Percentiles rank a stretch among this genome's conserved stretches.
Evolutionary conservation across 176 grass and related monocot genomes (phyloP).

Genomic region (Ananas comosus): DNA sequence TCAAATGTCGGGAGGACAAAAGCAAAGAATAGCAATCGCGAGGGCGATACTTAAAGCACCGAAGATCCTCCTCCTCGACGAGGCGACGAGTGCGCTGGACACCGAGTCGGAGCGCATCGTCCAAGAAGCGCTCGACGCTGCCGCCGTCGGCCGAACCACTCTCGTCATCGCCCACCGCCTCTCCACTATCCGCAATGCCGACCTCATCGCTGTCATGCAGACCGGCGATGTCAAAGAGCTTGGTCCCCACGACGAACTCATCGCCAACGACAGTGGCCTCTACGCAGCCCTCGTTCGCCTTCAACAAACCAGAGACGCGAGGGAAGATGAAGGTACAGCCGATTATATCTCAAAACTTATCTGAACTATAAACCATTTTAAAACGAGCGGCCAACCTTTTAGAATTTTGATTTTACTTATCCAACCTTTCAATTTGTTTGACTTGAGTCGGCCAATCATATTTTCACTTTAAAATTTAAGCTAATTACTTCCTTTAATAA

Average conservation of each 20-base stretch:
- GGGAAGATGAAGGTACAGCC: slow-evolving; percentile 12
- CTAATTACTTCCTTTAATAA: no score
- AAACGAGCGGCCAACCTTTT: no score
- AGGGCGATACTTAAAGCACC: slow-evolving; percentile 89
- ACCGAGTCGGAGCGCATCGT: slow-evolving; percentile 81
- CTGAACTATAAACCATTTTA: no score
- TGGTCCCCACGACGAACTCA: slow-evolving; percentile 83
- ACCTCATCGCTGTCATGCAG: slow-evolving; percentile 82
- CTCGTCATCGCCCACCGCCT: slow-evolving; percentile 88
- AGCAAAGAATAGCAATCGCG: slow-evolving; percentile 95
- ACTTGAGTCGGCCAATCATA: no score
- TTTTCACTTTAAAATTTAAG: no score
- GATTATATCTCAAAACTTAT: no score
- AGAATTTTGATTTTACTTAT: no score
- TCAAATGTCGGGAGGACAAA: slow-evolving; percentile 96
- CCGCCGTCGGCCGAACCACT: slow-evolving; percentile 65
- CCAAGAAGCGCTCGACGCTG: slow-evolving; percentile 81
- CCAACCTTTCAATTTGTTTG: no score
- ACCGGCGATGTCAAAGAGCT: slow-evolving; percentile 72
- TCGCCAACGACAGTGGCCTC: slow-evolving; percentile 46
- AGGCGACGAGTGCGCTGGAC: slow-evolving; percentile 90
- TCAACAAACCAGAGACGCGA: slow-evolving; percentile 55
- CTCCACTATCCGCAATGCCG: slow-evolving; percentile 80
- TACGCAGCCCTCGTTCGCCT: slow-evolving; percentile 80
- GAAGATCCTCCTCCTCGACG: slow-evolving; percentile 92